A percentile compares a stretch with the other conserved stretches of the same genome.
phyloP scores from a whole-genome alignment of 257 asterid species.

The Leptodermis oblonga region DNA sequence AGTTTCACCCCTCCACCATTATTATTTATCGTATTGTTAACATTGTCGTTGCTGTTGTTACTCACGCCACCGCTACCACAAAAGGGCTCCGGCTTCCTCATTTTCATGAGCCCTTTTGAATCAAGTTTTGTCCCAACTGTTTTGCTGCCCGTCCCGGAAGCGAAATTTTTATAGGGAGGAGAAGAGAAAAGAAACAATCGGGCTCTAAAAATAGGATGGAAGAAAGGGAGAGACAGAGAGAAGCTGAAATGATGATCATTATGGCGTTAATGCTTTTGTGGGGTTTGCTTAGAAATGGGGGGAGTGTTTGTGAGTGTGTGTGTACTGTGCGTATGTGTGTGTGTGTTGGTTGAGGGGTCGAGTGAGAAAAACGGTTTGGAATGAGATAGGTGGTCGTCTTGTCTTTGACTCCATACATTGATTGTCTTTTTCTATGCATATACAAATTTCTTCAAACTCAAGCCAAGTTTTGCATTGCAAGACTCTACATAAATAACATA shows the following conservation, averaged over 20 bases:
- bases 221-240: conserved; percentile 17
- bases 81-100: conserved; percentile 51
- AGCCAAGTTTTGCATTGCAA: conserved; percentile 25
- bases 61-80: background rate
- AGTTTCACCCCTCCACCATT: conserved; percentile 35
- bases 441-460: conserved; percentile 53
- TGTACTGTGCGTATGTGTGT: conserved; percentile 14
- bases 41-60: background rate
- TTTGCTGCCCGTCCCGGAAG: conserved; percentile 45
- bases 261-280: conserved; percentile 49
- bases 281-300: conserved; percentile 62
- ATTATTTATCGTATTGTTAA: background rate
- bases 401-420: conserved; percentile 57
- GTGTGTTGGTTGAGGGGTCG: conserved; percentile 37
- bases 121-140: conserved; percentile 33
- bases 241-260: conserved; percentile 40
- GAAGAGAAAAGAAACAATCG: conserved; percentile 22
- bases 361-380: conserved; percentile 58
- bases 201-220: background rate
- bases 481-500: too few relatives aligned
- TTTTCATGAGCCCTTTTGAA: conserved; percentile 16
- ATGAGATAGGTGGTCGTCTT: conserved; percentile 45
- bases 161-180: conserved; percentile 35
- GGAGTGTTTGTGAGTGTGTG: conserved; percentile 7
- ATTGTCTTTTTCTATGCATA: conserved; percentile 30